These are phyloP conservation scores for Asparagopsis taxiformis DNA, from an alignment of 31 red algal genomes.

Conservation along the genomic window DNA sequence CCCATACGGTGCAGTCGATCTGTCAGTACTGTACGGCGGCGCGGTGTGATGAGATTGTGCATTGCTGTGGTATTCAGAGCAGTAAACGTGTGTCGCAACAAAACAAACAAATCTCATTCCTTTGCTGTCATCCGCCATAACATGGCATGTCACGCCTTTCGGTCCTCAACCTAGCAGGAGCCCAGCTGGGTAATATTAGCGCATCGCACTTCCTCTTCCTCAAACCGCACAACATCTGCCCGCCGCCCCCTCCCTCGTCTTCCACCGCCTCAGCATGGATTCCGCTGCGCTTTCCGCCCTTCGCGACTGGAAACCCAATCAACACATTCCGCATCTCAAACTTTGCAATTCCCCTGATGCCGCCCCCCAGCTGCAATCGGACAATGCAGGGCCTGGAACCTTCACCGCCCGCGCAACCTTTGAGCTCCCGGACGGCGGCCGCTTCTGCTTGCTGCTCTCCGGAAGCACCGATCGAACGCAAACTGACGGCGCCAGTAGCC, in stretches of 20 bases:
- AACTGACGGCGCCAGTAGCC: neutral
- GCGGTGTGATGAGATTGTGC: too few relatives aligned
- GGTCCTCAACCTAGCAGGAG: too few relatives aligned
- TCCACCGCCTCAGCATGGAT: slow-evolving; percentile 18
- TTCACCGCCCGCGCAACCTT: slow-evolving; percentile 4
- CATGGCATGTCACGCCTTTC: too few relatives aligned
- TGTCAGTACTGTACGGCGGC: too few relatives aligned
- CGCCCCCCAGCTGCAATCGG: neutral
- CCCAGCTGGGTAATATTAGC: too few relatives aligned
- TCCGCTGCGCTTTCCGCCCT: slow-evolving; percentile 14
- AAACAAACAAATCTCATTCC: too few relatives aligned
- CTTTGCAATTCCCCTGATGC: slow-evolving; percentile 2
- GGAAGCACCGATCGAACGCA: slow-evolving; percentile 5
- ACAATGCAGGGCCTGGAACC: neutral
- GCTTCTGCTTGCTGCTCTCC: slow-evolving; percentile 42
- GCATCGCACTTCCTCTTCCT: neutral
- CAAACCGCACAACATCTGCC: neutral
- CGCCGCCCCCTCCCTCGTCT: too few relatives aligned
- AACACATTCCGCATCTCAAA: slow-evolving; percentile 2
- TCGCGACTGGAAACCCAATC: slow-evolving; percentile 19
- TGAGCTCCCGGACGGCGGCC: slow-evolving; percentile 52
- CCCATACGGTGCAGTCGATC: too few relatives aligned
- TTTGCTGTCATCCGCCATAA: too few relatives aligned
- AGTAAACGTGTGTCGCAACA: too few relatives aligned
- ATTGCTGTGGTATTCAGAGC: too few relatives aligned